Conservation (phyloP, 805 yeast genomes). For the Vanderwaltozyma verrucispora region DNA sequence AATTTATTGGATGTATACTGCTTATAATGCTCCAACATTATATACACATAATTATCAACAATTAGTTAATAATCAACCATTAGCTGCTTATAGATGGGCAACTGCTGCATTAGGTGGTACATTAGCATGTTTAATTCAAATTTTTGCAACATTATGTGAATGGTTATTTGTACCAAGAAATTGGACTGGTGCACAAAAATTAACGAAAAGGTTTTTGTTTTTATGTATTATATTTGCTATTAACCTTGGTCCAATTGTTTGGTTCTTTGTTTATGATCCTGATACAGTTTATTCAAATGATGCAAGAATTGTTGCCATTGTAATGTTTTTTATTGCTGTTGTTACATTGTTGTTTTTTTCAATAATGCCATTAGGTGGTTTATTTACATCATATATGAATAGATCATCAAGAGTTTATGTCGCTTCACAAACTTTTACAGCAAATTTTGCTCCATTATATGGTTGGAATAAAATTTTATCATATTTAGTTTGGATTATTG, state of each 20-base stretch:
- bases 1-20: constrained; percentile 88
- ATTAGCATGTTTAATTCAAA: constrained; percentile 71
- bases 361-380: constrained; percentile 91
- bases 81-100: constrained; percentile 86
- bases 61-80: constrained; percentile 71
- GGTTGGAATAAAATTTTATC: constrained; percentile 96
- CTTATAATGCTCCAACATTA: constrained; percentile 83
- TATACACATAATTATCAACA: constrained; percentile 84
- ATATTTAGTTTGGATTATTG: constrained; percentile 76
- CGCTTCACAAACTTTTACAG: constrained; percentile 92
- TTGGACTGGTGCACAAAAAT: constrained; percentile 99
- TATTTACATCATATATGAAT: constrained; percentile 89
- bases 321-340: constrained; percentile 80
- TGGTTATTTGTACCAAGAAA: constrained; percentile 95
- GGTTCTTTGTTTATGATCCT: constrained; percentile 73
- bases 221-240: constrained; percentile 51
- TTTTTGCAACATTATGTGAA: constrained; percentile 80
- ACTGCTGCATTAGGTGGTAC: constrained; percentile 88
- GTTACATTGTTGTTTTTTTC: constrained; percentile 79
- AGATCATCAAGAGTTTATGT: constrained; percentile 78
- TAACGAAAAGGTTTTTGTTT: constrained; percentile 75
- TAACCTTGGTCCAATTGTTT: constrained; percentile 79
- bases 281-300: constrained; percentile 52
- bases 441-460: constrained; percentile 65
- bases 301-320: constrained; percentile 69